phyloP scores from a whole-genome alignment of 2,329 filamentous ascomycete species.

The Nigrospora oryzae region DNA sequence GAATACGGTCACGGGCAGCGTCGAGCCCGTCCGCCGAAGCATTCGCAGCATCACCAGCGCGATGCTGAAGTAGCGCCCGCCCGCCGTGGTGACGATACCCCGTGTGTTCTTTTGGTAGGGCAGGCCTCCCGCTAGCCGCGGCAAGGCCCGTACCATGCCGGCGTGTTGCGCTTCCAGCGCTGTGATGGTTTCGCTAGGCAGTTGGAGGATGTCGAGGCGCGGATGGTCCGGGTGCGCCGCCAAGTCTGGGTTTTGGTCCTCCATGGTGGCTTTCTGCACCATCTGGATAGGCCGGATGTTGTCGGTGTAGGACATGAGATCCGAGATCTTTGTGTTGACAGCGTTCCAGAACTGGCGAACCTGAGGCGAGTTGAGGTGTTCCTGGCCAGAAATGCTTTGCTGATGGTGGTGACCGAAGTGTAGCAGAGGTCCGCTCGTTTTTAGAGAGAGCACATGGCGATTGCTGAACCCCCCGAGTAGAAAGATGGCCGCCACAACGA shows the following conservation, averaged over 20 bases:
- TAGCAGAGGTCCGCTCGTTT: no score
- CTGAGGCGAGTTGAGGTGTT: no score
- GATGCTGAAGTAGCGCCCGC: slow-evolving; percentile 36
- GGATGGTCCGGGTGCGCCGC: slow-evolving; percentile 2
- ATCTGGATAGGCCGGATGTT: neutral
- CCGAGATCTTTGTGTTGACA: no score
- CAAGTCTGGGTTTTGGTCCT: slow-evolving; percentile 5
- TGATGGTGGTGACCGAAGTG: no score
- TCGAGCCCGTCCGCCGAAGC: slow-evolving; percentile 40
- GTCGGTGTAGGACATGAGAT: no score
- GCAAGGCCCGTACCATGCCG: slow-evolving; percentile 14
- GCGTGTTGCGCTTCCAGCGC: slow-evolving; percentile 4
- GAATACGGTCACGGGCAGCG: slow-evolving; percentile 34
- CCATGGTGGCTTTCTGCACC: neutral
- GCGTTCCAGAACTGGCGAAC: no score
- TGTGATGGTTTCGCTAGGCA: slow-evolving; percentile 1
- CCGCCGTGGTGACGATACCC: slow-evolving; percentile 42
- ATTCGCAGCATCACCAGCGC: slow-evolving; percentile 41
- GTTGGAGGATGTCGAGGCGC: slow-evolving; percentile 5
- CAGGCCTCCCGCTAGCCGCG: slow-evolving; percentile 21
- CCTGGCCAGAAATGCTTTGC: no score
- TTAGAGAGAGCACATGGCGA: no score
- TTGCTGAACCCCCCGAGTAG: no score
- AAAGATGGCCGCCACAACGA: no score
- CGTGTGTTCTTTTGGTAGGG: slow-evolving; percentile 21